Evolutionary conservation across 2,329 filamentous ascomycete genomes (phyloP), one percentile per base, ranked within the genome.

Genomic region (Verticillium klebahnii): DNA sequence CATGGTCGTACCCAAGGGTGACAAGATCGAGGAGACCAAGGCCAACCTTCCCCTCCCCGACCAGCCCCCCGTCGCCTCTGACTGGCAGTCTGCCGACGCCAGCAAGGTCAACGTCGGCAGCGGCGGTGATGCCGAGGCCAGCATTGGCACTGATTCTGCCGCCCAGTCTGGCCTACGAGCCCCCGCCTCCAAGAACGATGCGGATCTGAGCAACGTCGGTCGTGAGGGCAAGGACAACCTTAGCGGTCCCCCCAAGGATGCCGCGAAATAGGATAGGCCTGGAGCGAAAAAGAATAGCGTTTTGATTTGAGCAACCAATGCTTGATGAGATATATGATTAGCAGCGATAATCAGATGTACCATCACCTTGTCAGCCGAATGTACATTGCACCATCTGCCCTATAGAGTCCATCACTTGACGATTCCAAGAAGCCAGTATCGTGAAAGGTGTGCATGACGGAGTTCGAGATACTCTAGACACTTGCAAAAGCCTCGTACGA

Each of bases 11-110:
- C 80, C 78, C 76, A 91, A 91, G 75, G 73, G 79, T 66, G 79
- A 89, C 61, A 79, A 89, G 74, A 89, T 93, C 71, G 84, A 88
- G 59, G 77, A 90, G 74, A 82, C 82, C 70, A 82, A 89, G 77
- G 77, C 87, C 74, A 92, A 92, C 76, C 87, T 96, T 36, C 90
- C 90, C 59, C 85, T 93, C 58, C 92, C 91, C 19, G 90, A 94
- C 2, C 82, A 93, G 67, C 91, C 91, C 25, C 90, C 90, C 1
- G 78, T 77, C n/a, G 78, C 86, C n/a, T 90, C 89, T 5, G 91
- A 95, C 80, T 93, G 87, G 83, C 87, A 93, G 73, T 91, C 89
- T 0, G 80, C 84, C 58, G 90, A 94, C 69, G 82, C 82, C 36
- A 78, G 84, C 65, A 91, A 78, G 61, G 87, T 91, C 71, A 89